phyloP scores from a whole-genome alignment of 2,329 filamentous ascomycete genomes.

The Pestalotiopsis fici region DNA sequence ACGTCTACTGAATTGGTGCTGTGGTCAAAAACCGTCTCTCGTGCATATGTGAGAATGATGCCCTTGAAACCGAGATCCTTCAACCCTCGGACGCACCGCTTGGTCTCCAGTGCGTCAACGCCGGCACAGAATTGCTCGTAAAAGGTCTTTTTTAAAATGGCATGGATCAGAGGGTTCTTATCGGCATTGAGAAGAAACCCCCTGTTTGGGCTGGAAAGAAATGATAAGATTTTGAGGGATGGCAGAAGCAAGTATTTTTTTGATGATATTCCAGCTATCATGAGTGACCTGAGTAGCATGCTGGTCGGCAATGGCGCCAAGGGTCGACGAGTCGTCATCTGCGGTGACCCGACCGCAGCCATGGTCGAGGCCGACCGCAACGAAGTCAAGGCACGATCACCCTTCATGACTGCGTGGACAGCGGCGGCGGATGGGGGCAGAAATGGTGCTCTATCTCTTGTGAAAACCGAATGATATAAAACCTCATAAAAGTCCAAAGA shows the following conservation, averaged over 20 bases:
- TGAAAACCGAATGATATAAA: background rate
- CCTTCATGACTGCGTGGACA: background rate
- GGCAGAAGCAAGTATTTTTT: constrained; percentile 39
- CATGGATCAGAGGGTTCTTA: constrained; percentile 47
- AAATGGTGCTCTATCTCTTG: background rate
- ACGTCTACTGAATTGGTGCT: constrained; percentile 25
- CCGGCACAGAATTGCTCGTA: constrained; percentile 60
- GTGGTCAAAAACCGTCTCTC: constrained; percentile 41
- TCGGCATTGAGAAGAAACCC: constrained; percentile 43
- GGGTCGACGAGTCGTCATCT: constrained; percentile 22
- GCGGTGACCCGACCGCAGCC: background rate
- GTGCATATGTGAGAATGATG: constrained; percentile 58
- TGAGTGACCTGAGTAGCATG: constrained; percentile 38
- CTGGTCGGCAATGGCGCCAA: constrained; percentile 30
- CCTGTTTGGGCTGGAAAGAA: constrained; percentile 37
- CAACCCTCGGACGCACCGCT: constrained; percentile 41
- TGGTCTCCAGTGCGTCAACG: constrained; percentile 46
- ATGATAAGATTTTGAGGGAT: constrained; percentile 35
- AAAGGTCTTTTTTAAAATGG: constrained; percentile 50
- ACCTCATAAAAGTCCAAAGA: background rate
- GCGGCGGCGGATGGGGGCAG: background rate
- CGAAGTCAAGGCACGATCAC: background rate
- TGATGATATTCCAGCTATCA: constrained; percentile 48
- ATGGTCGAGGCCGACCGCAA: background rate
- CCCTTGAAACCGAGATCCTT: constrained; percentile 53